Evolutionary conservation across 371 early-diverging fungal species (phyloP).

Genomic region (Dinochytrium kinnereticum): DNA sequence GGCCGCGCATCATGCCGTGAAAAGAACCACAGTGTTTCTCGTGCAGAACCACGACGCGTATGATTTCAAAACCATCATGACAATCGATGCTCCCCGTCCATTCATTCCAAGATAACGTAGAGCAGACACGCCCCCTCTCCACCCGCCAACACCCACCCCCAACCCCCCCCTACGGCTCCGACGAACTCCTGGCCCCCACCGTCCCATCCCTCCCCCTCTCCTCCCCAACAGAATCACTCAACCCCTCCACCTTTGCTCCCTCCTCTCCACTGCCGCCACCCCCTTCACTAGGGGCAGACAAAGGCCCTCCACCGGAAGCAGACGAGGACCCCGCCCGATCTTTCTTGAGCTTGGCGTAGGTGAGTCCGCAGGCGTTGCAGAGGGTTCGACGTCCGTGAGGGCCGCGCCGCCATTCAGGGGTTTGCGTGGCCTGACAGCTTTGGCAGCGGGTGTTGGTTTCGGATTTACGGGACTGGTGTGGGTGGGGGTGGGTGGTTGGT

Average conservation of each 20-base stretch:
- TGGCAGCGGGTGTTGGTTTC: conserved; percentile 41
- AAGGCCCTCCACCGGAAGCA: neutral
- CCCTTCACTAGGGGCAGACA: neutral
- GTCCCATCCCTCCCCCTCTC: neutral
- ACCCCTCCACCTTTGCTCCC: neutral
- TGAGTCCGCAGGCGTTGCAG: conserved; percentile 87
- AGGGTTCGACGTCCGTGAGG: conserved; percentile 79
- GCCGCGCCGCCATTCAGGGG: conserved; percentile 86
- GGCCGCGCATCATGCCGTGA: no score
- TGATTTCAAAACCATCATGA: no score
- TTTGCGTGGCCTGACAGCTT: conserved; percentile 74
- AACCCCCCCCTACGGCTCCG: neutral
- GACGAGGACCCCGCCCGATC: neutral
- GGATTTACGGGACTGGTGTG: neutral
- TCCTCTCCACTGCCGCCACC: neutral
- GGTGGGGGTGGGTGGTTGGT: no score
- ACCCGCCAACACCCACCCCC: neutral
- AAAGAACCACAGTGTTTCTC: no score
- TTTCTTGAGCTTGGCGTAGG: conserved; percentile 17
- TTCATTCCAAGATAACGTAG: no score
- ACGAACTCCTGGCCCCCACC: neutral
- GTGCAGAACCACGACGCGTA: no score
- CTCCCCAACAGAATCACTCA: neutral
- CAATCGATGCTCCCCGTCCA: no score
- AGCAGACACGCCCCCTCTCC: neutral